Base-by-base conservation (phyloP, 2,329 filamentous ascomycete species). In the Pyrenophora seminiperda region DNA sequence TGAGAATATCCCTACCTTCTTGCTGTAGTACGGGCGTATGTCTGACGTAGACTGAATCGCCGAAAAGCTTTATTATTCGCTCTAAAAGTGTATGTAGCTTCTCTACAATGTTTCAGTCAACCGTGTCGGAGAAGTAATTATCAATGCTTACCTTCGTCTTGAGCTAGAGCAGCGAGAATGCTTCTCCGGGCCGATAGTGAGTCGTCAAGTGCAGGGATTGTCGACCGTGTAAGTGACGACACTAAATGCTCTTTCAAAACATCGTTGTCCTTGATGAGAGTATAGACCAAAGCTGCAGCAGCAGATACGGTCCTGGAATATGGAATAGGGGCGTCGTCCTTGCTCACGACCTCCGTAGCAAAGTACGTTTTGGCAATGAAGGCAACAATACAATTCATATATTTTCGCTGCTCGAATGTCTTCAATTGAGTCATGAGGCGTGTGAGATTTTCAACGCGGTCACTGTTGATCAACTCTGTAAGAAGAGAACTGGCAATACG, bases 21-120 rank as follows among this genome's bases (percentile, higher is more conserved):
- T 99, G 94, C 65, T 92, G 89, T 31, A 94, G 68, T n/a, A 89
- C 83, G 4, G 92, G 87, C 0, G 88, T 84, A 72, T 97, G 91
- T 50, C 85, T 89, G 61, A 97, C 91, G 64, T 91, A 96, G 9
- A 97, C 77, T 41, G 88, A 84, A 62, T 97, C 92, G 1, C 90
- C 90, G 70, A 97, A 96, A 40, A 88, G 83, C 31, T 77, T 78
- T 40, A 96, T 76, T 40, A 81, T 83, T 65, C 85, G 90, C 62
- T 91, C 84, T 47, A 93, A 69, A 29, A 89, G 75, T 0, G 69
- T 75, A 4, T 79, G 74, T 2, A 90, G 73, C 15, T 79, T 80
- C 22, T 62, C 59, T 71, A 24, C 10, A n/a, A 48, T 18, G 50
- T 45, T 18, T 66, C n/a, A 64, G 48, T 63, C 9, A 60, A 27